Conservation (phyloP, 768 basidiomycete species). For the Myochromella boudieri region DNA sequence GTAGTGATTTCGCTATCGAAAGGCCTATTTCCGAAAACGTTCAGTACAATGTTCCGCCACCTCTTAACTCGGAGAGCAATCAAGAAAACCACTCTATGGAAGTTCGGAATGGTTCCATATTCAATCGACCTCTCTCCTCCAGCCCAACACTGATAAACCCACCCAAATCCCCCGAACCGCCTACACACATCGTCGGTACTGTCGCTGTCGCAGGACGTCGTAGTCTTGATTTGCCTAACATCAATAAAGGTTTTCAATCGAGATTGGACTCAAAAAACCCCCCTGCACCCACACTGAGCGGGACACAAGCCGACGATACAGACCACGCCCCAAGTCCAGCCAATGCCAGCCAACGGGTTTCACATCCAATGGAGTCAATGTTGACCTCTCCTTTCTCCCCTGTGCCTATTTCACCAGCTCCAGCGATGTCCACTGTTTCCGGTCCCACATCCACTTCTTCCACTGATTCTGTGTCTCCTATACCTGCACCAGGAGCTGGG, state of each 20-base stretch:
- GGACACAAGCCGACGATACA: slow-evolving; percentile 1
- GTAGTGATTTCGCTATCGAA: slow-evolving; percentile 9
- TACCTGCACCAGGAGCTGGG: not conserved
- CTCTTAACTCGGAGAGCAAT: slow-evolving; percentile 1
- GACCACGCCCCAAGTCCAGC: not conserved
- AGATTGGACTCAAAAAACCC: slow-evolving; percentile 8
- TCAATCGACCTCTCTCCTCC: slow-evolving; percentile 2
- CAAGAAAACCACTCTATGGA: slow-evolving; percentile 7
- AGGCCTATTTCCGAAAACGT: slow-evolving; percentile 2
- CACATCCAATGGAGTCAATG: slow-evolving; percentile 7
- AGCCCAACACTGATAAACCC: slow-evolving; percentile 9
- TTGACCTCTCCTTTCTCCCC: not conserved
- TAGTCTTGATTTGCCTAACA: slow-evolving; percentile 14
- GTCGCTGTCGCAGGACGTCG: not conserved
- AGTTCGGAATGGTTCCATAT: not conserved
- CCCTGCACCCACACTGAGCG: slow-evolving; percentile 3
- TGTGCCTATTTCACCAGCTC: slow-evolving; percentile 2
- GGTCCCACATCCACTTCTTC: slow-evolving; percentile 1
- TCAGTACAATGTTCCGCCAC: not conserved
- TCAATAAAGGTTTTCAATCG: slow-evolving; percentile 9
- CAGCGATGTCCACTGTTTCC: not conserved
- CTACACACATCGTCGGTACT: not conserved
- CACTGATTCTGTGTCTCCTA: slow-evolving; percentile 1
- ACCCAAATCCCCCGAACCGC: not conserved
- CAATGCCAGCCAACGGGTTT: slow-evolving; percentile 5